Conservation (phyloP, 495 filamentous ascomycete species). For the Aspergillus diversus region DNA sequence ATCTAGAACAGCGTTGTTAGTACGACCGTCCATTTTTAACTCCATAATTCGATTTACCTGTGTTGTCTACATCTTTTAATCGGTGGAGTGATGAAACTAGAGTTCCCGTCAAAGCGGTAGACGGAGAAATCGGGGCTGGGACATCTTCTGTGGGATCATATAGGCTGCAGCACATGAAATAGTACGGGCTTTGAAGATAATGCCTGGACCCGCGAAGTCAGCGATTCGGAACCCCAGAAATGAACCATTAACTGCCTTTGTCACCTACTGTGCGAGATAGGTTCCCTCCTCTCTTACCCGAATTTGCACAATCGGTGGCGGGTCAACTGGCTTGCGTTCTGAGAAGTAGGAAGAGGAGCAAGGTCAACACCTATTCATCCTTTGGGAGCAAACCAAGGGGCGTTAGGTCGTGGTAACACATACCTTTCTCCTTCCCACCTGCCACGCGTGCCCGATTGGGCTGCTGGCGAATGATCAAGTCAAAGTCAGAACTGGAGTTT, state of each 20-base stretch:
- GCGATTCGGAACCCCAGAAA: neutral
- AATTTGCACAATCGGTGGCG: slow-evolving; percentile 89
- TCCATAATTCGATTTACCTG: slow-evolving; percentile 49
- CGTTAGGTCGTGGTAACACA: slow-evolving; percentile 19
- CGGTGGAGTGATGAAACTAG: slow-evolving; percentile 91
- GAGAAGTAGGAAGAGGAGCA: slow-evolving; percentile 20
- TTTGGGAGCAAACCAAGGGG: neutral
- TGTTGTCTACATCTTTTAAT: slow-evolving; percentile 89
- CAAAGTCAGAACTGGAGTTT: slow-evolving; percentile 57
- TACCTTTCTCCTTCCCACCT: slow-evolving; percentile 74
- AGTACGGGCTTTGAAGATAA: slow-evolving; percentile 76
- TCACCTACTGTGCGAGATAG: slow-evolving; percentile 73
- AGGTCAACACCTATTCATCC: slow-evolving; percentile 20
- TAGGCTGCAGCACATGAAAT: slow-evolving; percentile 77
- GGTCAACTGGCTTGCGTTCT: slow-evolving; percentile 96
- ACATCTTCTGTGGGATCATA: slow-evolving; percentile 65
- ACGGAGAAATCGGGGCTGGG: slow-evolving; percentile 53
- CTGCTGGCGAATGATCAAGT: slow-evolving; percentile 68
- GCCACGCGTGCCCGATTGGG: slow-evolving; percentile 69
- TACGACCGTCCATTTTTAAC: neutral
- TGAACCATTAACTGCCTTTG: neutral
- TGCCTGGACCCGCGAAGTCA: slow-evolving; percentile 50
- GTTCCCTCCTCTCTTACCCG: slow-evolving; percentile 64
- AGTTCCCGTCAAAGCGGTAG: slow-evolving; percentile 72
- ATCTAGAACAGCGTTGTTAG: slow-evolving; percentile 52